Base-by-base conservation (phyloP, 345 rosid species). In the Sisymbrium irio region DNA sequence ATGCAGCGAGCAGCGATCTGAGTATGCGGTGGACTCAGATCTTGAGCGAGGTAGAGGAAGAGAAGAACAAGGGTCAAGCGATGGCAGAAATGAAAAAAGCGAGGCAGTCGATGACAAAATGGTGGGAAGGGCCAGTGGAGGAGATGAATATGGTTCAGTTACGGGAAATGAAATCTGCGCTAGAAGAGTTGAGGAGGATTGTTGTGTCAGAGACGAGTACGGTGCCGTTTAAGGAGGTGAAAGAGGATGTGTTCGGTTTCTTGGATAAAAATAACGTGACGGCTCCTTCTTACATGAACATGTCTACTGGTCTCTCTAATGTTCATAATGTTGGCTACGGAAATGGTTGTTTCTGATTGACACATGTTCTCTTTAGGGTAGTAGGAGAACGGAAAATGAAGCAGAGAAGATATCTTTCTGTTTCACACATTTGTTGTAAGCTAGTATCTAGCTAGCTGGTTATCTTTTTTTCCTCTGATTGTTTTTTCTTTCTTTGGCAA, bases 191-290 rank as follows among this genome's bases (percentile, higher is more conserved):
- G 57, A 63, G 41, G 46, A 73, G 63, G 37, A 9, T 25, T 0
- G 9, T 72, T 19, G 8, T 53, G 9, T 18, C 19, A 9, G 67
- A 51, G 6, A 30, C 4, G 0, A 40, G 18, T 28, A 72, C 17
- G 14, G 12, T 15, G 0, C 14, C 49, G 0, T 61, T 27, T 27
- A 49, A 6, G 17, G 32, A 62, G 9, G 42, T 39, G 6, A 73
- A 73, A 33, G 77, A 64, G 2, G 71, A 63, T 55, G 56, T 53
- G 6, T 73, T 41, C 4, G 70, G 70, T 63, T 73, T 73, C 11
- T 53, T 73, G 6, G 77, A 64, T 15, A 42, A 54, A 6, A 63
- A 73, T 35, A 6, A 32, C 6, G 35, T 32, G 35, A 32, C 28
- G 28, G 28, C 28, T 27, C 28, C 28, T 27, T 27, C 7, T 32